Evolutionary conservation across 2,329 filamentous ascomycete genomes (phyloP).

Genomic region (Ophioceras dolichostomum): DNA sequence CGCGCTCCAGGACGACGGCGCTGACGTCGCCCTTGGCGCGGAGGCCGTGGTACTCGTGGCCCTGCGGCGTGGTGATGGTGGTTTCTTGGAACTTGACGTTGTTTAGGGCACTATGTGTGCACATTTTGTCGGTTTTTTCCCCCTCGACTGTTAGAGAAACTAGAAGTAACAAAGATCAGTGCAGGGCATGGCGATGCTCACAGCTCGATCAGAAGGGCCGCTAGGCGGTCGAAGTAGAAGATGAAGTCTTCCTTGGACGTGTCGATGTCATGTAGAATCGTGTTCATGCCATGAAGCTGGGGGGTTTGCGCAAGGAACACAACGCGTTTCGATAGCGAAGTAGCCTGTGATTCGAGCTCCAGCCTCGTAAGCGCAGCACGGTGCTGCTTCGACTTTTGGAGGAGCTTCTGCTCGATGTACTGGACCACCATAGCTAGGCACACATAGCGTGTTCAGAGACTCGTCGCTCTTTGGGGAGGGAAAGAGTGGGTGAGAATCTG

Average conservation of each 20-base stretch:
- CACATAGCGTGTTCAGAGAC: background rate
- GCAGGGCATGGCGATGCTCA: conserved; percentile 29
- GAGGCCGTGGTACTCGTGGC: conserved; percentile 59
- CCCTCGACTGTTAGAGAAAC: too few relatives aligned
- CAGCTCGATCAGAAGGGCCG: conserved; percentile 74
- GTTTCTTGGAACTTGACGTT: conserved; percentile 56
- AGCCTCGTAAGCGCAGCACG: conserved; percentile 67
- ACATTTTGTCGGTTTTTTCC: too few relatives aligned
- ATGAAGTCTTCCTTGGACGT: conserved; percentile 84
- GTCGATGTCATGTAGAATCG: conserved; percentile 70
- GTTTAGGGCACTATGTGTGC: conserved; percentile 71
- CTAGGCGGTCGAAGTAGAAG: conserved; percentile 90
- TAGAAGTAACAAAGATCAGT: too few relatives aligned
- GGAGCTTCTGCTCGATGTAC: conserved; percentile 77
- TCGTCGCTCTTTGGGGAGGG: too few relatives aligned
- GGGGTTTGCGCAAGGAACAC: conserved; percentile 62
- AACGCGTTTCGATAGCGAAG: conserved; percentile 64
- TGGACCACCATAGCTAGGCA: conserved; percentile 77
- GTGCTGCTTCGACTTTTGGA: conserved; percentile 76
- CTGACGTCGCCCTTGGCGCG: conserved; percentile 61
- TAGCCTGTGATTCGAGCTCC: conserved; percentile 57
- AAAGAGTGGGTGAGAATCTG: too few relatives aligned
- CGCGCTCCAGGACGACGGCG: conserved; percentile 79
- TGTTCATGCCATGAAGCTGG: conserved; percentile 81
- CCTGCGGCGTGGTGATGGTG: conserved; percentile 58